Percentiles rank a stretch among this genome's conserved stretches.
phyloP scores from a whole-genome alignment of 495 filamentous ascomycete genomes.

The Xylaria curta region DNA sequence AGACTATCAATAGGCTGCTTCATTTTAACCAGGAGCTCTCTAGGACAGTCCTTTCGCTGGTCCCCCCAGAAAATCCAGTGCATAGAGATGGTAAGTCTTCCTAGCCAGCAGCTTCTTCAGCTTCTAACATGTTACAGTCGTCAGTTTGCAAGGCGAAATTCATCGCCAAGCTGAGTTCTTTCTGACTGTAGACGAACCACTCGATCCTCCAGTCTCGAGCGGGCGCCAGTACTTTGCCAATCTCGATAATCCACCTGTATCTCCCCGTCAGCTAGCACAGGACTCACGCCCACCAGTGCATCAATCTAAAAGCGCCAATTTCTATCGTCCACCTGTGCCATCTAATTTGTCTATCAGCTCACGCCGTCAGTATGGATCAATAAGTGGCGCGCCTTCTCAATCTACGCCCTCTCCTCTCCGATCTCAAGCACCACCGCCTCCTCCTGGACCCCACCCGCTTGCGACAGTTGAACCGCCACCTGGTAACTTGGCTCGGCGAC shows the following conservation, averaged over 20 bases:
- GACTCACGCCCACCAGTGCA: slow-evolving; percentile 73
- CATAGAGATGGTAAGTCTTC: slow-evolving; percentile 65
- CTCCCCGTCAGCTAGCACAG: slow-evolving; percentile 88
- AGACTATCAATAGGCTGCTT: slow-evolving; percentile 75
- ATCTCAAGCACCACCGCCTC: slow-evolving; percentile 70
- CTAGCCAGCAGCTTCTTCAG: slow-evolving; percentile 18
- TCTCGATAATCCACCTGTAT: slow-evolving; percentile 81
- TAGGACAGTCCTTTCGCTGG: slow-evolving; percentile 69
- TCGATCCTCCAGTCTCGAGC: slow-evolving; percentile 75
- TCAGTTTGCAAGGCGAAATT: slow-evolving; percentile 82
- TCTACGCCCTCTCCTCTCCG: slow-evolving; percentile 76
- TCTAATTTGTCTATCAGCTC: slow-evolving; percentile 79
- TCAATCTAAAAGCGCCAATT: slow-evolving; percentile 52
- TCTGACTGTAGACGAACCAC: slow-evolving; percentile 69
- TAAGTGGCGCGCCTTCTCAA: slow-evolving; percentile 65
- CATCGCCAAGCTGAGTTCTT: slow-evolving; percentile 82
- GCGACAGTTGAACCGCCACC: slow-evolving; percentile 77
- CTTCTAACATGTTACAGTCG: slow-evolving; percentile 58
- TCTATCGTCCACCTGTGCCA: slow-evolving; percentile 78
- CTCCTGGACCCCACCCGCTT: slow-evolving; percentile 76
- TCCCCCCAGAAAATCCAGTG: slow-evolving; percentile 67
- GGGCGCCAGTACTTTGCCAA: slow-evolving; percentile 79
- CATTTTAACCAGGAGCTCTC: slow-evolving; percentile 77
- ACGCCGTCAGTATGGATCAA: slow-evolving; percentile 80
- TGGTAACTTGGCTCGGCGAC: slow-evolving; percentile 77